Percentiles rank a stretch among this genome's conserved stretches.
phyloP scores from a whole-genome alignment of 2,329 filamentous ascomycete genomes.

The Hypoxylon sp. region DNA sequence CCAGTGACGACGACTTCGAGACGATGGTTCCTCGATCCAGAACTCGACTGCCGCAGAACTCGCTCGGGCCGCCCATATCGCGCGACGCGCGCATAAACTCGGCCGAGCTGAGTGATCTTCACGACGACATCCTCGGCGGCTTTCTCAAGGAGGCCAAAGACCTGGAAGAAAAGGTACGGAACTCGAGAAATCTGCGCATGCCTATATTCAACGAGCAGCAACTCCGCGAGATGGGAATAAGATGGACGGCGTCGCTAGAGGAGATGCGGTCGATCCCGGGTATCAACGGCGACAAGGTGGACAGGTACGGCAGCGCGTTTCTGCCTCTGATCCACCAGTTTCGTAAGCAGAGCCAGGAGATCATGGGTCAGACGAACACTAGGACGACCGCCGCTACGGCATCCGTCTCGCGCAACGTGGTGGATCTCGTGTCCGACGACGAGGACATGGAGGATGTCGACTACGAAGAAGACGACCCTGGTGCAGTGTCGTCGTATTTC shows the following conservation, averaged over 20 bases:
- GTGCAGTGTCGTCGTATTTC: conserved; percentile 63
- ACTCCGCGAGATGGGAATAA: conserved; percentile 78
- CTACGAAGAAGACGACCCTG: conserved; percentile 43
- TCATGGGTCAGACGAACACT: conserved; percentile 55
- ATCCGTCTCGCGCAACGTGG: conserved; percentile 56
- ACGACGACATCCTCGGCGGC: conserved; percentile 70
- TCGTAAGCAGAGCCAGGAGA: conserved; percentile 61
- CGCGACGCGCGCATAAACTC: conserved; percentile 64
- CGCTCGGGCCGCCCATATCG: conserved; percentile 69
- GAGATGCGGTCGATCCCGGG: conserved; percentile 73
- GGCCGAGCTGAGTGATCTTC: conserved; percentile 65
- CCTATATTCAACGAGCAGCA: conserved; percentile 76
- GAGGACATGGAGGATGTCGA: conserved; percentile 44
- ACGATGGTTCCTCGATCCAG: conserved; percentile 54
- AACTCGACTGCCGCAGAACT: conserved; percentile 53
- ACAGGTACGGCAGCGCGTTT: conserved; percentile 70
- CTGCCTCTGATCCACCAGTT: conserved; percentile 67
- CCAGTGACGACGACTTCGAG: conserved; percentile 62
- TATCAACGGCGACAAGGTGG: conserved; percentile 72
- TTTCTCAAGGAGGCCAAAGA: conserved; percentile 74
- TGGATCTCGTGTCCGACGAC: conserved; percentile 63
- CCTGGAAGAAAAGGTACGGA: conserved; percentile 71
- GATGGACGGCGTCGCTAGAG: conserved; percentile 71
- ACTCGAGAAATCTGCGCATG: conserved; percentile 66
- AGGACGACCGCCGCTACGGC: conserved; percentile 20